These are phyloP conservation scores for Nasturtium officinale DNA, from an alignment of 345 rosid species.

Conservation along the genomic window DNA sequence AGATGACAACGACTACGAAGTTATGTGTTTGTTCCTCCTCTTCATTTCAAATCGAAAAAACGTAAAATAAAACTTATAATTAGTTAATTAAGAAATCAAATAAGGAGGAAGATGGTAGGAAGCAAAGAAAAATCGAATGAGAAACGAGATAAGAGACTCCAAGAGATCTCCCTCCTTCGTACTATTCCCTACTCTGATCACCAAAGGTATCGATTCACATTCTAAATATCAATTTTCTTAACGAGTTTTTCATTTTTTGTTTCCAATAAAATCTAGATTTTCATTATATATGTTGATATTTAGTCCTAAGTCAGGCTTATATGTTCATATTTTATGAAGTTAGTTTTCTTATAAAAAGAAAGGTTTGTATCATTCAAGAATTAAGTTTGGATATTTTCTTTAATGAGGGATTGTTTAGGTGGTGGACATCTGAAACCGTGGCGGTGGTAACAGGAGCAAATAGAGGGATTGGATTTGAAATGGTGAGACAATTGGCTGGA, in stretches of 20 bases:
- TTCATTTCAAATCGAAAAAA: not conserved
- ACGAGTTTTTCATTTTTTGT: not conserved
- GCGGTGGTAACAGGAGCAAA: slow-evolving; percentile 93
- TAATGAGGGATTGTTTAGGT: slow-evolving; percentile 47
- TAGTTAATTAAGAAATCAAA: not conserved
- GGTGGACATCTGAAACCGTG: slow-evolving; percentile 90
- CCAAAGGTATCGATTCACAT: slow-evolving; percentile 58
- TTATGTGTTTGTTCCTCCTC: not conserved
- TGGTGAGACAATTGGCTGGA: slow-evolving; percentile 79
- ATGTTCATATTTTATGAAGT: not conserved
- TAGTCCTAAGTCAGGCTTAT: not conserved
- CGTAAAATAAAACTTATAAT: not conserved
- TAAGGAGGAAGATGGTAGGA: slow-evolving; percentile 49
- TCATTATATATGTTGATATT: not conserved
- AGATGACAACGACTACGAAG: slow-evolving; percentile 24
- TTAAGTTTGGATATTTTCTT: not conserved
- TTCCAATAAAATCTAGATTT: not conserved
- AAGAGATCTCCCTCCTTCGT: slow-evolving; percentile 81
- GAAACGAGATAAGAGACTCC: slow-evolving; percentile 76
- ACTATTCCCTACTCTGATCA: slow-evolving; percentile 94
- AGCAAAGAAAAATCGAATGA: slow-evolving; percentile 64
- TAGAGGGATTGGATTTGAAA: slow-evolving; percentile 95
- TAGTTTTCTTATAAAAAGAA: not conserved
- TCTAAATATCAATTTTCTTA: not conserved
- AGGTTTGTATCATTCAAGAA: not conserved